A percentile compares a stretch with the other conserved stretches of the same genome.
Conservation (phyloP, 257 asterid species). For the Coffea eugenioides region DNA sequence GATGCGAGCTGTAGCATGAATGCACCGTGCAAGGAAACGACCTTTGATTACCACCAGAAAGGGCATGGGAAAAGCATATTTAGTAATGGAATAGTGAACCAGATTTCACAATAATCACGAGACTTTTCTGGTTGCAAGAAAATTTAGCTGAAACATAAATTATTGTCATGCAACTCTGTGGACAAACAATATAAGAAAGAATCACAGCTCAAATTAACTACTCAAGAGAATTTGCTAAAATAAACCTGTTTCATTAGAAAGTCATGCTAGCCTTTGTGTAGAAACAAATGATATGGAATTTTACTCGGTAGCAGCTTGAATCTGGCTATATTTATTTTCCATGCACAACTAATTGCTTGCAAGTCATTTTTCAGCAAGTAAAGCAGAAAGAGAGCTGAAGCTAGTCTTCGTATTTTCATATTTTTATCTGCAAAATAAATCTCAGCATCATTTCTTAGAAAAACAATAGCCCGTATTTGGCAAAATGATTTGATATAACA, state of each 20-base stretch:
- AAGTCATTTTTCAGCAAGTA: background rate
- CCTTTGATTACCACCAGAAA: background rate
- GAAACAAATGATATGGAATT: background rate
- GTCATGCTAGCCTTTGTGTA: background rate
- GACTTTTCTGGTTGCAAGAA: background rate
- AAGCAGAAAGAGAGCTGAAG: background rate
- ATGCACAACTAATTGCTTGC: background rate
- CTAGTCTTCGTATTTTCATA: background rate
- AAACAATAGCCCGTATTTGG: background rate
- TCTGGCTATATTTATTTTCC: background rate
- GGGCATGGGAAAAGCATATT: background rate
- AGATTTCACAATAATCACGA: background rate
- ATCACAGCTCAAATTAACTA: background rate
- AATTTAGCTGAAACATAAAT: background rate
- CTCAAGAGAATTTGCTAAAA: background rate
- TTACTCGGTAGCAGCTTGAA: background rate
- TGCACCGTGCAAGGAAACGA: background rate
- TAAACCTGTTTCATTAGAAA: background rate
- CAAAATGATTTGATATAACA: background rate
- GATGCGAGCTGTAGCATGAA: conserved; percentile 3
- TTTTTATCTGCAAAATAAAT: background rate
- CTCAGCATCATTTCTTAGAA: background rate
- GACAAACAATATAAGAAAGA: background rate
- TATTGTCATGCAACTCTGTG: background rate
- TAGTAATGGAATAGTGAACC: background rate